phyloP scores from a whole-genome alignment of 2,329 filamentous ascomycete species.

The Colletotrichum falcatum region DNA sequence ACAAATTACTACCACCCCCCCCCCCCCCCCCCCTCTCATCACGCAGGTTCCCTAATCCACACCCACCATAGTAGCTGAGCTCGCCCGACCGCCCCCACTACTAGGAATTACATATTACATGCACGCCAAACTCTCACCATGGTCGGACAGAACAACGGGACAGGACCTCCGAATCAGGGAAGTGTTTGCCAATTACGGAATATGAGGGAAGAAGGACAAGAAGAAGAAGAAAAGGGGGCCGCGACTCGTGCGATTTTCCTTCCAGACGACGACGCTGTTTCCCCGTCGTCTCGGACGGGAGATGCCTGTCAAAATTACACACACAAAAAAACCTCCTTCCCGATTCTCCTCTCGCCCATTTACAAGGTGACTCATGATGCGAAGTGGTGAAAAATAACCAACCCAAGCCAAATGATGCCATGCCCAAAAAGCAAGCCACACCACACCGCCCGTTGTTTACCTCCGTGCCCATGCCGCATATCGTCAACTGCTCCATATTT shows the following conservation, averaged over 20 bases:
- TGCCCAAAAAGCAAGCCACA: conserved; percentile 27
- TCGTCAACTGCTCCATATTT: conserved; percentile 29
- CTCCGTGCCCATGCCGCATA: conserved; percentile 26
- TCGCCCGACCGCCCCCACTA: neutral
- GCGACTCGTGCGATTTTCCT: conserved; percentile 3
- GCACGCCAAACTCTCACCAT: conserved; percentile 27
- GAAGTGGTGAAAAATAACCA: conserved; percentile 18
- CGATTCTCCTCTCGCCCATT: conserved; percentile 1
- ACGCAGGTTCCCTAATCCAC: neutral
- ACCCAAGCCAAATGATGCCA: conserved; percentile 25
- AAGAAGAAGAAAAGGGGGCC: neutral
- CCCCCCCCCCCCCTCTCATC: neutral
- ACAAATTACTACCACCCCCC: neutral
- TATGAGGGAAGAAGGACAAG: neutral
- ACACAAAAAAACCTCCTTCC: neutral
- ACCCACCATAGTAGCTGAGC: neutral
- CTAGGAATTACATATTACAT: neutral
- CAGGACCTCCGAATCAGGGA: neutral
- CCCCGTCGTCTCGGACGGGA: neutral
- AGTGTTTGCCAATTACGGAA: neutral
- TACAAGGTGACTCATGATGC: conserved; percentile 29
- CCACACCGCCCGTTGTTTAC: conserved; percentile 18
- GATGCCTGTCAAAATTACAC: neutral
- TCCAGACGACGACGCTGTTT: conserved; percentile 5
- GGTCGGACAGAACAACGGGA: neutral